These are phyloP conservation scores for Lodderomyces parapsilosis DNA, from an alignment of 1,139 yeast genomes.

Conservation along the genomic window DNA sequence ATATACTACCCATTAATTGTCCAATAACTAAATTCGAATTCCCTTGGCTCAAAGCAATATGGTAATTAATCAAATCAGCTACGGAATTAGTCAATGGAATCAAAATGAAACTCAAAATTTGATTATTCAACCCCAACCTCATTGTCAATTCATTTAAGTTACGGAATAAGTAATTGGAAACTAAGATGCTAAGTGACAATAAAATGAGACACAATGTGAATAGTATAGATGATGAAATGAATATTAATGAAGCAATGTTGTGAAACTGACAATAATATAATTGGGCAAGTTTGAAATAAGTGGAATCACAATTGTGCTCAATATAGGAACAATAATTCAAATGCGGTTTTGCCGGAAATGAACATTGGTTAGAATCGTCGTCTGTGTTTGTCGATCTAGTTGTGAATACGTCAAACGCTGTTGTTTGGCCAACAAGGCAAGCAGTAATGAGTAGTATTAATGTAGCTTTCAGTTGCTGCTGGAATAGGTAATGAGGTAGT, in stretches of 20 bases:
- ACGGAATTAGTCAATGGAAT: constrained; percentile 41
- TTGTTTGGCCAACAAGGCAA: background rate
- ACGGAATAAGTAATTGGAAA: constrained; percentile 35
- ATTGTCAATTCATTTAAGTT: constrained; percentile 31
- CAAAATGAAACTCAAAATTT: constrained; percentile 34
- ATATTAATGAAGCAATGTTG: constrained; percentile 11
- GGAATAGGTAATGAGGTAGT: background rate
- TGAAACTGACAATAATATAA: constrained; percentile 25
- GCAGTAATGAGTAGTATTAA: background rate
- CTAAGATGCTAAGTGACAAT: constrained; percentile 30
- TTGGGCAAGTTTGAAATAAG: constrained; percentile 26
- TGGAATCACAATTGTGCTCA: constrained; percentile 21
- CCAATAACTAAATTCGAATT: constrained; percentile 40
- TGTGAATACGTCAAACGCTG: constrained; percentile 1
- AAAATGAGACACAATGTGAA: constrained; percentile 17
- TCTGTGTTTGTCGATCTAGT: background rate
- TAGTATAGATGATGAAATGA: constrained; percentile 20
- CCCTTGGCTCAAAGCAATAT: constrained; percentile 29
- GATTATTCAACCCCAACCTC: constrained; percentile 27
- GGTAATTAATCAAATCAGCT: constrained; percentile 41
- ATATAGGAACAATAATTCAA: constrained; percentile 20
- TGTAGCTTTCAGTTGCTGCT: background rate
- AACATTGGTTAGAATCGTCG: constrained; percentile 8
- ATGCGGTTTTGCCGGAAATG: constrained; percentile 6
- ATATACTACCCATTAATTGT: constrained; percentile 39